Base-by-base conservation (phyloP, 2,329 filamentous ascomycete species). In the Cordyceps cicadae region DNA sequence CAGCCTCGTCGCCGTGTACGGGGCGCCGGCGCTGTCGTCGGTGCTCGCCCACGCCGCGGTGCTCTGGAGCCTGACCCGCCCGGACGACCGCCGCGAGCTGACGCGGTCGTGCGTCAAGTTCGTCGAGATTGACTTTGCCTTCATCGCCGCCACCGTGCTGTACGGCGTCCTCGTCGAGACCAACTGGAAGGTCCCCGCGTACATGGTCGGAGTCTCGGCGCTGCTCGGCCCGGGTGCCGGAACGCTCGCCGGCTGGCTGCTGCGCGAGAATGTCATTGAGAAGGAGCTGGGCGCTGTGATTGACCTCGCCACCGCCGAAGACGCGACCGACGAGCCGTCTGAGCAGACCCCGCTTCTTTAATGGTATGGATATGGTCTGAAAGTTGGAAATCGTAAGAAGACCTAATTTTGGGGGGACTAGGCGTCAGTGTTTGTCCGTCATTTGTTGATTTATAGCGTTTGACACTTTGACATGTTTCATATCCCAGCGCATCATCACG, bases 111-210 rank as follows among this genome's bases (percentile, higher is more conserved):
- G 74, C 0, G 67, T 78, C 54, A 70, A 69, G 52, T 77, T 81
- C 57, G 74, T 83, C 58, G 74, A 77, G 66, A 75, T 83, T 52
- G 75, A 83, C 62, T 63, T 73, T 6, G 68, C 75, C 26, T 80
- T 77, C 63, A 71, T 81, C 50, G 71, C 69, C 2, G 69, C 77
- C 64, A 81, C 80, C 1, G 75, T 81, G 5, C 63, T 82, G 37
- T 83, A 82, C 67, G 83, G 80, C 80, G 69, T 82, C 39, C 68
- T 81, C 45, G 77, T 79, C 17, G 81, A 83, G 67, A 75, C 76
- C 0, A 79, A 80, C 19, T 76, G 76, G 74, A 68, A 70, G 37
- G 72, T 70, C 19, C 74, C 72, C 3, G 63, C 71, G 9, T 72
- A 69, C 5, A 73, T 71, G 57, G 53, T 70, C 8, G 68, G 62